A percentile compares a stretch with the other conserved stretches of the same genome.
Conservation (phyloP, 2,329 filamentous ascomycete genomes). For the Metarhizium brunneum region DNA sequence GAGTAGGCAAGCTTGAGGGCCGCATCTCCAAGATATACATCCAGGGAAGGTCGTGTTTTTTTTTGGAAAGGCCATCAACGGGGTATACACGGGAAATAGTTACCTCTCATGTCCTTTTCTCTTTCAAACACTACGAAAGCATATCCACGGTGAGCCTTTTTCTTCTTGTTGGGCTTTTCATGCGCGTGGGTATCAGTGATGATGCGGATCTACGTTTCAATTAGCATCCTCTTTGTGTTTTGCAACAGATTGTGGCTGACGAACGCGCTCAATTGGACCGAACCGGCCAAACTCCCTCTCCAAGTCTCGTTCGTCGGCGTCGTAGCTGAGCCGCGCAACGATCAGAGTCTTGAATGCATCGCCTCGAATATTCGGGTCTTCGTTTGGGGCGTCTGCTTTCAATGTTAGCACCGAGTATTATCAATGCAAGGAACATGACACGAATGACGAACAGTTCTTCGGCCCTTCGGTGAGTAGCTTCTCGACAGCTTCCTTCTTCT, state of each 20-base stretch:
- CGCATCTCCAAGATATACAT: conserved; percentile 23
- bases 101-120: conserved; percentile 99
- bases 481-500: conserved; percentile 64
- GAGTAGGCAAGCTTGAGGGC: conserved; percentile 33
- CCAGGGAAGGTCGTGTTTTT: conserved; percentile 6
- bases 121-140: conserved; percentile 95
- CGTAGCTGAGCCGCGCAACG: conserved; percentile 81
- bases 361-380: conserved; percentile 82
- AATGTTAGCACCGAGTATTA: neutral
- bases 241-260: conserved; percentile 16
- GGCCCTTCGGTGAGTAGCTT: conserved; percentile 54
- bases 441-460: conserved; percentile 51
- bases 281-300: conserved; percentile 91
- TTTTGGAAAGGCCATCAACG: conserved; percentile 4
- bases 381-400: conserved; percentile 61
- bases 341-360: conserved; percentile 95
- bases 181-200: conserved; percentile 65
- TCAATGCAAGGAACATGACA: conserved; percentile 3
- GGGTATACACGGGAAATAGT: conserved; percentile 28
- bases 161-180: conserved; percentile 65
- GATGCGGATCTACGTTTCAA: conserved; percentile 63
- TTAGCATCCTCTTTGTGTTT: neutral
- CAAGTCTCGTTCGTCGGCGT: conserved; percentile 79
- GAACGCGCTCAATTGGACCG: conserved; percentile 84
- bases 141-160: conserved; percentile 79